Percentiles rank a stretch among this genome's conserved stretches.
Conservation (phyloP, 768 basidiomycete genomes). For the Amanita fuliginea region DNA sequence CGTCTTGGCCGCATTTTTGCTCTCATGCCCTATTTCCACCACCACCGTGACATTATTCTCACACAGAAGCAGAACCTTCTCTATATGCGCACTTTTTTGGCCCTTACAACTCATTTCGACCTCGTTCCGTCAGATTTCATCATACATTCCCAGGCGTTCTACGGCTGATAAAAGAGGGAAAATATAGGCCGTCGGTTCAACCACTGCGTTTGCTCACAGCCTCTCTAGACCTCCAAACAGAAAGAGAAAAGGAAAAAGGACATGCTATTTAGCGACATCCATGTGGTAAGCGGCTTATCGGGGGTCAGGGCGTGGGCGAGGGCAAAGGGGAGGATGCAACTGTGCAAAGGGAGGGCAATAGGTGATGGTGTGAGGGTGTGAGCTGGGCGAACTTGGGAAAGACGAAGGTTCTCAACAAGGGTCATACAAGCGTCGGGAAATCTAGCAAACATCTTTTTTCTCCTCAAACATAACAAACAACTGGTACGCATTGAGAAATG, state of each 20-base stretch:
- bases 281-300: no score
- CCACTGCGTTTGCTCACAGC: constrained; percentile 29
- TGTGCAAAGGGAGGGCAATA: no score
- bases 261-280: background rate
- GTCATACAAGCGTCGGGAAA: no score
- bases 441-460: no score
- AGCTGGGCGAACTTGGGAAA: no score
- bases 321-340: no score
- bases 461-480: no score
- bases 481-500: no score
- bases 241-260: constrained; percentile 2
- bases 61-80: constrained; percentile 83
- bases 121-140: constrained; percentile 78
- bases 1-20: constrained; percentile 94
- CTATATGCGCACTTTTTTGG: constrained; percentile 86
- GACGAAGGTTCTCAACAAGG: no score
- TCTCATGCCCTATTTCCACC: constrained; percentile 95
- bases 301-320: no score
- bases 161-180: constrained; percentile 5
- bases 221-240: constrained; percentile 20
- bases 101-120: constrained; percentile 68
- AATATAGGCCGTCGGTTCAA: constrained; percentile 14
- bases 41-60: constrained; percentile 87
- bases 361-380: no score
- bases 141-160: constrained; percentile 24